These are phyloP conservation scores for Spergularia azorica DNA, from an alignment of 179 eudicot genomes.

Conservation along the genomic window DNA sequence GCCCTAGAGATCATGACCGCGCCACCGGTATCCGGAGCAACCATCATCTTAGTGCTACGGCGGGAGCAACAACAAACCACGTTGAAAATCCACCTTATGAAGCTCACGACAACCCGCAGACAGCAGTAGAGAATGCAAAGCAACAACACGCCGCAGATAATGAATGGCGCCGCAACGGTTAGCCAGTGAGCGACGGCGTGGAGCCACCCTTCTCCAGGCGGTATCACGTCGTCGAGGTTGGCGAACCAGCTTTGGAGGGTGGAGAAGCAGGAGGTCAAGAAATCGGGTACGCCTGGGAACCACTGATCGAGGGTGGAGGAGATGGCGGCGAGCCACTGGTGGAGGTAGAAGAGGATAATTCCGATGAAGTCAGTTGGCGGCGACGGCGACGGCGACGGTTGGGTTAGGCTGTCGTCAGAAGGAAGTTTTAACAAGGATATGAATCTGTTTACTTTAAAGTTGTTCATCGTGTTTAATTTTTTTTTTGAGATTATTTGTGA, in stretches of 20 bases:
- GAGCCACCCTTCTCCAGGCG: constrained; percentile 11
- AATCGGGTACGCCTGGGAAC: neutral
- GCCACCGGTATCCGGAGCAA: constrained; percentile 22
- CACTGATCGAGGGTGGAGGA: constrained; percentile 8
- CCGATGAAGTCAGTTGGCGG: neutral
- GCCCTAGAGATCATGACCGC: neutral
- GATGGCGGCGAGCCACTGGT: constrained; percentile 7
- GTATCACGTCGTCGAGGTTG: neutral
- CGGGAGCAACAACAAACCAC: neutral
- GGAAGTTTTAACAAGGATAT: neutral
- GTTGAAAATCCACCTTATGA: neutral
- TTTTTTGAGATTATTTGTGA: neutral
- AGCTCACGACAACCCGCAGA: neutral
- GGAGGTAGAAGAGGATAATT: constrained; percentile 1
- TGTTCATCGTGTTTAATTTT: neutral
- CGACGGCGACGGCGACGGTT: neutral
- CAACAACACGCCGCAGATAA: neutral
- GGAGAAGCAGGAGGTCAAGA: neutral
- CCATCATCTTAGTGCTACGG: constrained; percentile 20
- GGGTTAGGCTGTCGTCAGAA: neutral
- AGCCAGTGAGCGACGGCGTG: constrained; percentile 14
- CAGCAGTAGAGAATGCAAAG: constrained; percentile 12
- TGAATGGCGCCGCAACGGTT: neutral
- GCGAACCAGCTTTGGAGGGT: no score
- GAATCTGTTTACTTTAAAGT: neutral